Base-by-base conservation (phyloP, 2,329 filamentous ascomycete species). In the Cladosporium sphaerospermum region DNA sequence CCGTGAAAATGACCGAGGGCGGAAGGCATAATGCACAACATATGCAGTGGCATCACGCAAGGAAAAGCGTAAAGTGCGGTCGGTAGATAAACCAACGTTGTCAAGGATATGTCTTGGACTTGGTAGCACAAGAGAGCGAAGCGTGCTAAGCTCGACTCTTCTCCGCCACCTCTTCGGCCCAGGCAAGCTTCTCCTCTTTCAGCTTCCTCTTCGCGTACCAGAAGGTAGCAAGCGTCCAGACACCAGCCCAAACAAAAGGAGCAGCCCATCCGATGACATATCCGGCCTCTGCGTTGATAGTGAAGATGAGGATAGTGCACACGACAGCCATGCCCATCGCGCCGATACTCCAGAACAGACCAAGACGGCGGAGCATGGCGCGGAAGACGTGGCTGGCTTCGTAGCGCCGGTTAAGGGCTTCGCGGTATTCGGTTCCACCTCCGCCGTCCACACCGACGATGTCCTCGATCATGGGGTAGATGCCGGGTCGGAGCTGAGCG, bases 381-480 rank as follows among this genome's bases (percentile, higher is more conserved):
- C 78, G 71, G 66, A 80, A 80, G 18, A 71, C 66, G 61, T 78
- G 75, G 61, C 74, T 77, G 2, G 77, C 75, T 63, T 77, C 73
- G 62, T 80, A 80, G 34, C 78, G 69, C 36, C 72, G 63, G 60
- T 79, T 78, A 33, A 80, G 67, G 3, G 73, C 64, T 59, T 78
- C 74, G 40, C 78, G 70, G 66, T 75, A 80, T 52, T 74, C 74
- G 5, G 76, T 79, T 6, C 75, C 75, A 18, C 77, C 78, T 11
- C 68, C 71, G 4, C 78, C 78, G 55, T 80, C 77, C 4, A 79
- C 77, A 2, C 76, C 76, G 40, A 73, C 71, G 23, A 80, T 68
- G 58, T 80, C 78, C 55, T 80, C 78, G 57, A 80, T 77, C 57
- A 80, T 69, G 7, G 71, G 71, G 65, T 80, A 80, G 57, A 80